Conservation (phyloP, 2,329 filamentous ascomycete species). For the Pestalotiopsis sp. region DNA sequence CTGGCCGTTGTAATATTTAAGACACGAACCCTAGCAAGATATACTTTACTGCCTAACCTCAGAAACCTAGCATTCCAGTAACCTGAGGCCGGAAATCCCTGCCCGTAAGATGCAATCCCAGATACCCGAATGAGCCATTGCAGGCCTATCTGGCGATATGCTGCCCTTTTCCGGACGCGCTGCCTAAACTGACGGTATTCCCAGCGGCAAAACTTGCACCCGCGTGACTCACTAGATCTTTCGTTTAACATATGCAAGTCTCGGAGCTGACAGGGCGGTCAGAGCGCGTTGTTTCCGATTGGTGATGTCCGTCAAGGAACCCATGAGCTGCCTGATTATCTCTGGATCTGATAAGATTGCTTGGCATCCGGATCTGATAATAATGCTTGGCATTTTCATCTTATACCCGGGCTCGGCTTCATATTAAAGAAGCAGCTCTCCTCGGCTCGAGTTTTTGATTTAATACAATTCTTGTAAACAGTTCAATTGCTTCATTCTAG, state of each 20-base stretch:
- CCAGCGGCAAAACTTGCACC: neutral
- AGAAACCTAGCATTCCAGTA: no score
- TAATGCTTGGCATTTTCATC: neutral
- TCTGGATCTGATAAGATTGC: slow-evolving; percentile 13
- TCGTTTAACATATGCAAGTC: neutral
- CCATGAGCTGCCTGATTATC: neutral
- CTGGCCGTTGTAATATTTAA: no score
- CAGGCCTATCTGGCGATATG: neutral
- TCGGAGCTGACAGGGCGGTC: neutral
- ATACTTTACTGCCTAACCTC: no score
- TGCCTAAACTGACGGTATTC: neutral
- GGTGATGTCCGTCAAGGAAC: neutral
- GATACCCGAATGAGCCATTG: no score
- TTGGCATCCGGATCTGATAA: slow-evolving; percentile 1
- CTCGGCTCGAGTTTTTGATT: neutral
- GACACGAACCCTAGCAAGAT: no score
- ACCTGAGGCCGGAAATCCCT: no score
- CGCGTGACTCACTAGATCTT: neutral
- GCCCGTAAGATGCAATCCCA: no score
- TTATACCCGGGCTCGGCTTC: no score
- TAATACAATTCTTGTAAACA: neutral
- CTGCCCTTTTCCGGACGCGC: neutral
- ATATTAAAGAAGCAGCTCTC: neutral
- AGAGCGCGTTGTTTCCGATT: neutral
- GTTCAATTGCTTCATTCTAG: neutral